Evolutionary conservation across 1,284 basidiomycete species (phyloP), one percentile per base, ranked within the genome.

Genomic region (Ustilago trichophora): DNA sequence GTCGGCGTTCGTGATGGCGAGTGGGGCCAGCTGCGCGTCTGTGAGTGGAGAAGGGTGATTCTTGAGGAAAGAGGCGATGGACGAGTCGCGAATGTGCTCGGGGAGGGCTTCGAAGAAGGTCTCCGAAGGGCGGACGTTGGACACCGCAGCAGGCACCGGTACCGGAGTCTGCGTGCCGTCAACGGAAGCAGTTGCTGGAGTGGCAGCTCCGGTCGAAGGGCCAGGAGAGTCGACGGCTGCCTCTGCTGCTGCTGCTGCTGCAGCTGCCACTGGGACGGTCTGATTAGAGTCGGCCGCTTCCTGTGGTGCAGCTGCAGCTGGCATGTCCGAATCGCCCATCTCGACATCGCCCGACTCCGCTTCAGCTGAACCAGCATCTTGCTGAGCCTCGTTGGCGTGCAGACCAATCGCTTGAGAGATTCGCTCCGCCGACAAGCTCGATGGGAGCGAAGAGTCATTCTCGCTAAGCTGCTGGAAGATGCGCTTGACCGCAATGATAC

Each of bases 401-500:
- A 69, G 33, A 11, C 65, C 57, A 27, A 68, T 68, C 10, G 59
- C 66, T 37, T 60, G 52, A 4, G 54, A 57, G 37, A 63, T 58
- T 22, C 55, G 54, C 26, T 48, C 55, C 12, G 54, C 50, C 1
- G 54, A 68, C 7, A 62, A 24, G n/a, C 40, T 43, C 21, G 54
- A 45, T 6, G 65, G 50, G 3, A 68, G 50, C 31, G 60, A 78
- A 59, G 57, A 77, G 62, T 69, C 82, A 65, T 25, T 33, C 6
- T 46, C 57, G 33, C 44, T 50, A 6, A 97, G 83, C 70, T 90
- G 86, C 80, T 90, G 70, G 82, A 98, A 98, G 74, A 98, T 97
- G 22, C 95, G 87, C 83, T 98, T 97, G 35, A 98, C 93, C 0
- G 95, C 93, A 40, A 93, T 90, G 58, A 97, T 92, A 6, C 95